Evolutionary conservation across 2,329 filamentous ascomycete genomes (phyloP).

Genomic region (Colletotrichum somersetense): DNA sequence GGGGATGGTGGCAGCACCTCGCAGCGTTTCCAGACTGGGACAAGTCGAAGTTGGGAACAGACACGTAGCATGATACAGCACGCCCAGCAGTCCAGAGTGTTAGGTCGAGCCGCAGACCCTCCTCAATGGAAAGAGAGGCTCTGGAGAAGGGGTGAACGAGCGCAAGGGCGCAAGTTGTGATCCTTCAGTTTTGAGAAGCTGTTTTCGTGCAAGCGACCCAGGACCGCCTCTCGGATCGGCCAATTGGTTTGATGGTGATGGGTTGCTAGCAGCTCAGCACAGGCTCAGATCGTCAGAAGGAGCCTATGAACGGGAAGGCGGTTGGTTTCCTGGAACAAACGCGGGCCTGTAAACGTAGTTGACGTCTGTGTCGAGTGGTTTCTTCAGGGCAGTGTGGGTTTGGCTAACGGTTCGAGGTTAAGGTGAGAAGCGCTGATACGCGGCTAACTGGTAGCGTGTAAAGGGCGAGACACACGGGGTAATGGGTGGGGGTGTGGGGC

Average conservation of each 20-base stretch:
- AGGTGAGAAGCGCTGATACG: slow-evolving; percentile 8
- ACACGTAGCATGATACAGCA: slow-evolving; percentile 36
- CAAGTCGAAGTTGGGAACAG: slow-evolving; percentile 16
- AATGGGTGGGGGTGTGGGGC: not conserved
- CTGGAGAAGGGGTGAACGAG: not conserved
- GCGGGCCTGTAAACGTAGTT: not conserved
- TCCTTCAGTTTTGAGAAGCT: not conserved
- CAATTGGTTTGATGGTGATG: not conserved
- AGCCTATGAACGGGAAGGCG: not conserved
- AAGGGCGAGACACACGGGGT: not conserved
- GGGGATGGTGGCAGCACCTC: not conserved
- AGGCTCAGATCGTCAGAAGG: not conserved
- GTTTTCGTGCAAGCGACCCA: not conserved
- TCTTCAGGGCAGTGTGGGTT: not conserved
- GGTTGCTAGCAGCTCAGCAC: not conserved
- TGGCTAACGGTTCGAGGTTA: not conserved
- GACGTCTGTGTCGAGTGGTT: not conserved
- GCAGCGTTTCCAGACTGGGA: slow-evolving; percentile 17
- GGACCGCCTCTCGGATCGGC: not conserved
- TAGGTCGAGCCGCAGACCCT: not conserved
- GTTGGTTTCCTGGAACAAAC: not conserved
- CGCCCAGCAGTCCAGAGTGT: slow-evolving; percentile 6
- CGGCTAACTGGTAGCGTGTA: not conserved
- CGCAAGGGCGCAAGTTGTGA: not conserved
- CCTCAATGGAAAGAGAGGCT: not conserved